These are phyloP conservation scores for Russula brevipes DNA, from an alignment of 768 basidiomycete genomes.

Conservation along the genomic window DNA sequence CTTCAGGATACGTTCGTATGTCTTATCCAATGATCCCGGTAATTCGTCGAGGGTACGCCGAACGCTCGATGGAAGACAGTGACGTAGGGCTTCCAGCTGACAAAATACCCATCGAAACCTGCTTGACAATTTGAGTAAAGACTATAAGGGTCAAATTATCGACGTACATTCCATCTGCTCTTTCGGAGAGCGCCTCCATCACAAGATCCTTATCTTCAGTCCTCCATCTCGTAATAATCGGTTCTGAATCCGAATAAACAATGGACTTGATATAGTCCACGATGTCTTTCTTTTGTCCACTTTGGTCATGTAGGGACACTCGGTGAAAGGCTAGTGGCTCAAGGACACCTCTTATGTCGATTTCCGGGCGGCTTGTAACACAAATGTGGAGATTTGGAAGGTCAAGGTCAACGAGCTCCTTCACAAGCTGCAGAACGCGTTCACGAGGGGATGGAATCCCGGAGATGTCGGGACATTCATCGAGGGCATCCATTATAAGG, in stretches of 20 bases:
- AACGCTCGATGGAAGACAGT: background rate
- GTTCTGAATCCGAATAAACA: background rate
- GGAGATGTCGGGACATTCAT: background rate
- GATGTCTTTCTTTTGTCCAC: conserved; percentile 3
- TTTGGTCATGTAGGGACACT: conserved; percentile 1
- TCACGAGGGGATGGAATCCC: background rate
- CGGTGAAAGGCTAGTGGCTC: background rate
- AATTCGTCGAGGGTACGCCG: background rate
- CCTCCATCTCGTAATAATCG: background rate
- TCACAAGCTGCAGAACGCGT: background rate
- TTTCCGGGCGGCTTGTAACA: conserved; percentile 4
- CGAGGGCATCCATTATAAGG: conserved; percentile 5
- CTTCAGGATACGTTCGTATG: conserved; percentile 5
- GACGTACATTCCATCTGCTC: conserved; percentile 12
- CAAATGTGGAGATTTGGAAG: background rate
- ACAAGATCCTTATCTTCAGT: background rate
- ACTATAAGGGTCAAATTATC: background rate
- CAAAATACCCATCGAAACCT: conserved; percentile 5
- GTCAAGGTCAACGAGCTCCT: background rate
- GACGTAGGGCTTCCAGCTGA: conserved; percentile 4
- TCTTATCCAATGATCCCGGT: background rate
- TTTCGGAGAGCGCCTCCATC: background rate
- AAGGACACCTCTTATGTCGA: background rate
- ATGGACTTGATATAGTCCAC: background rate
- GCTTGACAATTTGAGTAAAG: background rate